Conservation (phyloP, 1,284 basidiomycete genomes). For the Tremellales sp. region DNA sequence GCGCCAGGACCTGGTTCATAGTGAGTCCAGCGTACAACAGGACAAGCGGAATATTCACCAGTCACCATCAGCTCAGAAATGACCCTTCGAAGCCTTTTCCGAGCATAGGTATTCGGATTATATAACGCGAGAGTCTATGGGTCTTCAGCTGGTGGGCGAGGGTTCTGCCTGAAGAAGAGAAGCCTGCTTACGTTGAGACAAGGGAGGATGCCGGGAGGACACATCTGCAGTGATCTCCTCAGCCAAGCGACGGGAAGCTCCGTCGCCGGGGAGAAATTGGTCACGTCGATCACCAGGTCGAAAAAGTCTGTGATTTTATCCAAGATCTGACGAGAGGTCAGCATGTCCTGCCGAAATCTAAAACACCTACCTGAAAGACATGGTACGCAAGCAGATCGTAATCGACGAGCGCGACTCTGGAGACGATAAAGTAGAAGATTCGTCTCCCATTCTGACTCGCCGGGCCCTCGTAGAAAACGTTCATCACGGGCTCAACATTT, state of each 20-base stretch:
- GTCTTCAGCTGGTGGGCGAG: slow-evolving; percentile 56
- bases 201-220: slow-evolving; percentile 53
- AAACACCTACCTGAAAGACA: slow-evolving; percentile 63
- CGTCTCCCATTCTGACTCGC: slow-evolving; percentile 49
- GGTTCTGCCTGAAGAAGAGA: slow-evolving; percentile 46
- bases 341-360: not conserved
- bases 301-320: slow-evolving; percentile 52
- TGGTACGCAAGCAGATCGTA: slow-evolving; percentile 79
- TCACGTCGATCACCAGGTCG: slow-evolving; percentile 78
- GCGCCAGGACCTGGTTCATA: slow-evolving; percentile 55
- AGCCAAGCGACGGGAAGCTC: slow-evolving; percentile 79
- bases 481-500: slow-evolving; percentile 59
- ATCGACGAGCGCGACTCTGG: slow-evolving; percentile 78
- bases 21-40: too few species aligned
- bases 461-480: slow-evolving; percentile 64
- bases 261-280: slow-evolving; percentile 67
- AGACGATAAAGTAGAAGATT: slow-evolving; percentile 53
- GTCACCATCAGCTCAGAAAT: slow-evolving; percentile 62
- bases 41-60: slow-evolving; percentile 52
- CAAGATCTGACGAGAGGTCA: slow-evolving; percentile 23
- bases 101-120: slow-evolving; percentile 71
- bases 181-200: slow-evolving; percentile 24
- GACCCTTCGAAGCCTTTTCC: slow-evolving; percentile 63
- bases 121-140: slow-evolving; percentile 60
- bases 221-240: slow-evolving; percentile 71